Evolutionary conservation across 2,329 filamentous ascomycete genomes (phyloP).

Genomic region (Cercospora zeae-maydis): DNA sequence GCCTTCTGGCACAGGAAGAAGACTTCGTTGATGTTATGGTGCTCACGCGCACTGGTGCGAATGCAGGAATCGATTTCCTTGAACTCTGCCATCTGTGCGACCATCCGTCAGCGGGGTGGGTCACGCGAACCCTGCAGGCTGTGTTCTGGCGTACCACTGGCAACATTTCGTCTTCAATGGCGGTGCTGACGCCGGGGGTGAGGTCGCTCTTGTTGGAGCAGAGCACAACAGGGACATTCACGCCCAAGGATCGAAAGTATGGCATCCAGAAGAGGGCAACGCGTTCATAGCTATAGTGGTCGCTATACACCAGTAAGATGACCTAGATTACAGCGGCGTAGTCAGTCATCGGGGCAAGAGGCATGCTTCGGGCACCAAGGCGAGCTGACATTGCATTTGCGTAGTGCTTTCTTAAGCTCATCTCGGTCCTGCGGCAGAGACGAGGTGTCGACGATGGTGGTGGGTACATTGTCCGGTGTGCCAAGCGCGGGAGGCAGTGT

Average conservation of each 20-base stretch:
- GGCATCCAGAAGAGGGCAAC: constrained; percentile 98
- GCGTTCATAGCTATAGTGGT: constrained; percentile 98
- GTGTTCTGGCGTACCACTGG: constrained; percentile 54
- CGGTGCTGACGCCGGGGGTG: constrained; percentile 64
- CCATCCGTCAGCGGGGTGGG: not conserved
- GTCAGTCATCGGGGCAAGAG: not conserved
- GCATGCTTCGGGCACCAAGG: not conserved
- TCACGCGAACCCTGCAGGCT: not conserved
- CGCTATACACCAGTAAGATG: constrained; percentile 92
- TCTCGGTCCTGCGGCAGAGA: constrained; percentile 89
- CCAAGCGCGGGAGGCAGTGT: constrained; percentile 90
- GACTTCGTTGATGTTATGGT: constrained; percentile 87
- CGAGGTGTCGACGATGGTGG: constrained; percentile 95
- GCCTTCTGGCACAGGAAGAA: constrained; percentile 99
- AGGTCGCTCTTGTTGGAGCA: constrained; percentile 98
- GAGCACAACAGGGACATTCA: constrained; percentile 94
- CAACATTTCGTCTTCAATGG: constrained; percentile 93
- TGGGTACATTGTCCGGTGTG: constrained; percentile 94
- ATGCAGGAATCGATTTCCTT: constrained; percentile 99
- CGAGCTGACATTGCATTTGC: constrained; percentile 72
- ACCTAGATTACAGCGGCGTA: constrained; percentile 38
- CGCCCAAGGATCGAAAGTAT: constrained; percentile 94
- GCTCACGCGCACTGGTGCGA: constrained; percentile 83
- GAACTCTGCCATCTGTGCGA: constrained; percentile 77
- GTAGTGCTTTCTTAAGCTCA: constrained; percentile 85